A percentile compares a stretch with the other conserved stretches of the same genome.
These are phyloP conservation scores for Avena sativa DNA, from an alignment of 176 grass and related monocot species.

Conservation along the genomic window DNA sequence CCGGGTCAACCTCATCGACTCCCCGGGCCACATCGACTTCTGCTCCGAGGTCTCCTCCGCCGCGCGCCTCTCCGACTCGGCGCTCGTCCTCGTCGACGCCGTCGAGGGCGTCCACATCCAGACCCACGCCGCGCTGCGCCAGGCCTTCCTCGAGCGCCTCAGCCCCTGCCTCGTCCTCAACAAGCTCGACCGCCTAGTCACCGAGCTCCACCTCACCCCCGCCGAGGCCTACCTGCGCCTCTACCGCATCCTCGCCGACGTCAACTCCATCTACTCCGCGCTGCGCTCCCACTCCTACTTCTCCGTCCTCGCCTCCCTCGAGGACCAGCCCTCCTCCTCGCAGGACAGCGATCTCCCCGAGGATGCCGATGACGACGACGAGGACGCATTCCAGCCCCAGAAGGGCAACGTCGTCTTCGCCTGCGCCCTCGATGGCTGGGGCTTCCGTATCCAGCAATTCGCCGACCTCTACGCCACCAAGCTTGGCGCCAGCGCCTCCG, in stretches of 20 bases:
- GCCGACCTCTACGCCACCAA: conserved; percentile 64
- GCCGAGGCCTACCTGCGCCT: conserved; percentile 80
- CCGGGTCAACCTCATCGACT: conserved; percentile 83
- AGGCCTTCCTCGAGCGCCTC: conserved; percentile 91
- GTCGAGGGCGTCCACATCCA: conserved; percentile 97
- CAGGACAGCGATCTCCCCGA: neutral
- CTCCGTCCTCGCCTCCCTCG: conserved; percentile 62
- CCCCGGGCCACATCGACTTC: conserved; percentile 98
- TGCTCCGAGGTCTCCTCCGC: conserved; percentile 93
- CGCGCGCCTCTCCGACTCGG: conserved; percentile 79
- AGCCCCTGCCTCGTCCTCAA: conserved; percentile 92
- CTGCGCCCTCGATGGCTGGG: conserved; percentile 92
- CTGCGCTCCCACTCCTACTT: conserved; percentile 89
- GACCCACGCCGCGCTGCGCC: conserved; percentile 86
- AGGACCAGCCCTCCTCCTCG: conserved; percentile 44
- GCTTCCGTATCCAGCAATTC: conserved; percentile 82
- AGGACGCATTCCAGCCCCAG: conserved; percentile 84
- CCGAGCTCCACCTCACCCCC: conserved; percentile 79
- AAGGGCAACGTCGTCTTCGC: conserved; percentile 89
- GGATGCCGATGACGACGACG: conserved; percentile 60
- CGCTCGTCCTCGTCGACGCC: conserved; percentile 81
- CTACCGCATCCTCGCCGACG: conserved; percentile 76
- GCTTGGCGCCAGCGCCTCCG: conserved; percentile 11
- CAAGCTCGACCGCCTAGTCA: conserved; percentile 93
- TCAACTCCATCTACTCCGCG: conserved; percentile 81